Base-by-base conservation (phyloP, 495 filamentous ascomycete genomes). In the Viridothelium virens region DNA sequence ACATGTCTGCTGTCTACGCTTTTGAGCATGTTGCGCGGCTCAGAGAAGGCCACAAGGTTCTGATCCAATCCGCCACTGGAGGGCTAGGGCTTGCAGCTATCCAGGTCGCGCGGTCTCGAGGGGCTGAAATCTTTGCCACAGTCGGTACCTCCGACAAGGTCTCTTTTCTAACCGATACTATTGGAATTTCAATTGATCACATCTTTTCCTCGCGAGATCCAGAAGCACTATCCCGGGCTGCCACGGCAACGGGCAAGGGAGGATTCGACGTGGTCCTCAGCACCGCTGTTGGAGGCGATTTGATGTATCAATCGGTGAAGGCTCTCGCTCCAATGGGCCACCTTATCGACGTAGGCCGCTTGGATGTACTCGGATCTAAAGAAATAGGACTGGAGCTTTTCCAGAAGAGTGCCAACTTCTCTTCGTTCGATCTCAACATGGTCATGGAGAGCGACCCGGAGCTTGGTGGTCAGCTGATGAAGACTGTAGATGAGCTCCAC, bases 21-120 rank as follows among this genome's bases (percentile, higher is more conserved):
- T 48, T 85, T 0, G 64, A 78, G 7, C 39, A 80, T 47, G 33
- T 79, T 38, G 75, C 70, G 1, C 65, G 72, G 10, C 38, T 78
- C 3, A 16, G 73, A 46, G 69, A 63, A n/a, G 77, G 74, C 41
- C 69, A 83, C 59, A 70, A 70, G 0, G 68, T 86, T 1, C 70
- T 86, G 6, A 85, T 86, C 63, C 83, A 85, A 36, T 74, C 77
- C 0, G 82, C 78, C 9, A 73, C 81, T 10, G 75, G 78, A 0
- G 79, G 79, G 50, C 71, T 81, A 10, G 83, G 83, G 0, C 77
- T 84, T 44, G 77, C 80, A 0, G 78, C 77, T 0, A 77, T 85
- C 44, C 78, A 81, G 53, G 67, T 81, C 1, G 77, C 78, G 2
- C 72, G 74, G 36, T 44, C 66, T 12, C 41, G 75, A 9, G 75